Percentiles rank a stretch among this genome's conserved stretches.
phyloP scores from a whole-genome alignment of 2,329 filamentous ascomycete species.

The Fusarium sp. region DNA sequence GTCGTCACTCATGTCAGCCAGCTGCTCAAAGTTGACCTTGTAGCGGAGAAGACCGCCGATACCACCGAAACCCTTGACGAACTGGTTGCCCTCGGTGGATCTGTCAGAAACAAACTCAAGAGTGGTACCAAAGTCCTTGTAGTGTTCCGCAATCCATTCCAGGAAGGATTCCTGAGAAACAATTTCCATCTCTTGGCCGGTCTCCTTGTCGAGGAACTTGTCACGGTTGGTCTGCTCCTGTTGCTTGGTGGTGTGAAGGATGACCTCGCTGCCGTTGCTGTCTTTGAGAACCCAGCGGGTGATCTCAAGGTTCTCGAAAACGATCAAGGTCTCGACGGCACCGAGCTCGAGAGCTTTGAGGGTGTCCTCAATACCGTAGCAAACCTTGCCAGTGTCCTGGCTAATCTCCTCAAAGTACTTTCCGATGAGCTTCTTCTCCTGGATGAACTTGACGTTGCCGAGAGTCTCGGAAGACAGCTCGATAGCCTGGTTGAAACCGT shows the following conservation, averaged over 20 bases:
- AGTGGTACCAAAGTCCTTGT: conserved; percentile 95
- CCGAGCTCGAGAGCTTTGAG: conserved; percentile 96
- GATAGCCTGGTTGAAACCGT: conserved; percentile 99
- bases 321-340: conserved; percentile 92
- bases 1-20: conserved; percentile 91
- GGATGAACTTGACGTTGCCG: conserved; percentile 99
- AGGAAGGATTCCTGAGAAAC: conserved; percentile 89
- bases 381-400: conserved; percentile 95
- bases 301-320: conserved; percentile 97
- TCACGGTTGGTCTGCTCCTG: conserved; percentile 77
- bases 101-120: conserved; percentile 98
- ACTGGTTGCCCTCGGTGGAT: conserved; percentile 98
- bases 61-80: conserved; percentile 99
- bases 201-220: conserved; percentile 94
- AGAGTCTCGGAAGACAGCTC: conserved; percentile 94
- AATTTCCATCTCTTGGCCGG: conserved; percentile 97
- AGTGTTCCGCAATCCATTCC: conserved; percentile 99
- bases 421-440: conserved; percentile 99
- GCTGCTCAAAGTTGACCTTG: conserved; percentile 99
- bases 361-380: conserved; percentile 98
- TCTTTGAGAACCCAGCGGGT: conserved; percentile 91
- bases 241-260: conserved; percentile 88
- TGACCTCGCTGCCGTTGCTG: conserved; percentile 74
- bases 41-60: conserved; percentile 97
- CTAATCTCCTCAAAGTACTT: conserved; percentile 99